Conservation (phyloP, 306 rosid genomes). For the Fragaria vesca region DNA sequence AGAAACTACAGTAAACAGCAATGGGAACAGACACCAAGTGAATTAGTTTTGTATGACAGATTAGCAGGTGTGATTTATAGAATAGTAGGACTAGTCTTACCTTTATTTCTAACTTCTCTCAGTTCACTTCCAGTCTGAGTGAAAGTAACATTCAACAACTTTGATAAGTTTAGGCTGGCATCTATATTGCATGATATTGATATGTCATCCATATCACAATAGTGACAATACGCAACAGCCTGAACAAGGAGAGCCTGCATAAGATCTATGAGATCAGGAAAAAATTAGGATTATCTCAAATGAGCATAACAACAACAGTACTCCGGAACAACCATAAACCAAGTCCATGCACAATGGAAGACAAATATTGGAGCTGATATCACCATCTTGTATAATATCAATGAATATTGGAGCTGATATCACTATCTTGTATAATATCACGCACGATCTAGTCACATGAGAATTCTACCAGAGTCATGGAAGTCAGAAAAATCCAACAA, state of each 20-base stretch:
- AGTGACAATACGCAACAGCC: slow-evolving; percentile 1
- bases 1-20: too few relatives aligned
- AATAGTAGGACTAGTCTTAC: slow-evolving; percentile 6
- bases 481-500: neutral
- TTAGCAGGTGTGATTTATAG: neutral
- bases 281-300: neutral
- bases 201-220: slow-evolving; percentile 1
- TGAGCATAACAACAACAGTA: slow-evolving; percentile 1
- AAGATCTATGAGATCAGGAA: slow-evolving; percentile 1
- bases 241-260: neutral
- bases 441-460: neutral
- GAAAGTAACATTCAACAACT: neutral
- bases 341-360: slow-evolving; percentile 1
- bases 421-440: neutral
- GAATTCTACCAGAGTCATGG: neutral
- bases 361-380: neutral
- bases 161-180: neutral
- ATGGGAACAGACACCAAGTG: too few relatives aligned
- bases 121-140: slow-evolving; percentile 1
- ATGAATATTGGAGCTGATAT: neutral
- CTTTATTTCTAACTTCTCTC: neutral
- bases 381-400: neutral
- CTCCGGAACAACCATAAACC: neutral
- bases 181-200: neutral
- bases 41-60: neutral